These are phyloP conservation scores for Megacollybia marginata DNA, from an alignment of 768 basidiomycete genomes.

Conservation along the genomic window DNA sequence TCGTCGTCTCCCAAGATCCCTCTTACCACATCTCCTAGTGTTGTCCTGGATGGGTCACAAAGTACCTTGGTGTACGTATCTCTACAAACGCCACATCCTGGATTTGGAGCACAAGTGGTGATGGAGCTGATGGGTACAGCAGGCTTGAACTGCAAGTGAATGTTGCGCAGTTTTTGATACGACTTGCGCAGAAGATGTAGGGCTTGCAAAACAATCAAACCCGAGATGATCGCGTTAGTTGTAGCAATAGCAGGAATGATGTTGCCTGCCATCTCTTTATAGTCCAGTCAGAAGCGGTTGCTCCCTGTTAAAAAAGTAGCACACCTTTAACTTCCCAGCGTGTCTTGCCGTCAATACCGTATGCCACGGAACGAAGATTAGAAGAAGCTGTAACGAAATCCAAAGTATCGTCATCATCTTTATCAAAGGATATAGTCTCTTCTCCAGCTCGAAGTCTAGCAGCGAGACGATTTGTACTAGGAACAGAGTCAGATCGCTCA, in stretches of 20 bases:
- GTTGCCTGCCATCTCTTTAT: conserved; percentile 95
- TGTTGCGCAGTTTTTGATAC: conserved; percentile 56
- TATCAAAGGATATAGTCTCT: conserved; percentile 83
- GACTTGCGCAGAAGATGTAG: conserved; percentile 72
- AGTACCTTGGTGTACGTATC: conserved; percentile 72
- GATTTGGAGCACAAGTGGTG: conserved; percentile 61
- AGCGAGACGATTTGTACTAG: conserved; percentile 76
- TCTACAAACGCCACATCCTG: conserved; percentile 76
- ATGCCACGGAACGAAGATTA: conserved; percentile 86
- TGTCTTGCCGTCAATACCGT: conserved; percentile 83
- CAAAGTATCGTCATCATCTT: conserved; percentile 94
- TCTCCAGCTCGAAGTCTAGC: conserved; percentile 58
- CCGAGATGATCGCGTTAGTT: conserved; percentile 95
- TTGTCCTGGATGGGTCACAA: conserved; percentile 66
- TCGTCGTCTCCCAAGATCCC: conserved; percentile 54
- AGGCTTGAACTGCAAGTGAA: conserved; percentile 75
- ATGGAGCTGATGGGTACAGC: conserved; percentile 71
- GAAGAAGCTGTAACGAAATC: conserved; percentile 96
- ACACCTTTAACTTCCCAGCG: conserved; percentile 96
- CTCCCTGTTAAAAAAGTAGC: not conserved
- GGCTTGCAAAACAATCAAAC: conserved; percentile 89
- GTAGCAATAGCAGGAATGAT: conserved; percentile 99
- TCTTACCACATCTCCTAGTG: conserved; percentile 65
- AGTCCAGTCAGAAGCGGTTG: not conserved
- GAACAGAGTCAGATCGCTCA: conserved; percentile 1